Conservation (phyloP, 2,329 filamentous ascomycete species). For the Fusarium subglutinans region DNA sequence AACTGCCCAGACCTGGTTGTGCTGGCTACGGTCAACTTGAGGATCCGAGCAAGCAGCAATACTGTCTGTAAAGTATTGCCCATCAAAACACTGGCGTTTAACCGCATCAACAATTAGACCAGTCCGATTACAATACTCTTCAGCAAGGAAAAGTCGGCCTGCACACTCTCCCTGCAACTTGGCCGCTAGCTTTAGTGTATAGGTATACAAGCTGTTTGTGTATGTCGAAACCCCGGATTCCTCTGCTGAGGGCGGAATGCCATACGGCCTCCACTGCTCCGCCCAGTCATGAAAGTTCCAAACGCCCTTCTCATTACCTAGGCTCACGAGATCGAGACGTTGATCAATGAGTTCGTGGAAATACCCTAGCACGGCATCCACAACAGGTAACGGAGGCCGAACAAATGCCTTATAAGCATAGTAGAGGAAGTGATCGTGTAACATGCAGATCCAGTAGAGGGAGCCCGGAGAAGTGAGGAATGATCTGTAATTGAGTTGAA, state of each 20-base stretch:
- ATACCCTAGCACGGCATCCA: not conserved
- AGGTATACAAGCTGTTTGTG: not conserved
- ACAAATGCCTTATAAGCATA: not conserved
- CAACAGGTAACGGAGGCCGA: not conserved
- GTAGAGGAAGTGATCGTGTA: not conserved
- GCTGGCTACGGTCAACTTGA: not conserved
- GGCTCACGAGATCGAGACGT: rapidly evolving
- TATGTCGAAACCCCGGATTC: not conserved
- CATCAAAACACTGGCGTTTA: not conserved
- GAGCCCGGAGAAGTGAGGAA: not conserved
- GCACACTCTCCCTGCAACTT: not conserved
- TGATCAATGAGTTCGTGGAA: not conserved
- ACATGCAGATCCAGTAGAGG: not conserved
- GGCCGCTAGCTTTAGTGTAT: not conserved
- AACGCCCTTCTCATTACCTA: not conserved
- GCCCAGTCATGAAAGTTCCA: not conserved
- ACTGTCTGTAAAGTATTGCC: not conserved
- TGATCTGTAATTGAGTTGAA: not conserved
- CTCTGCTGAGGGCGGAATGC: not conserved
- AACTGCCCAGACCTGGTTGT: not conserved
- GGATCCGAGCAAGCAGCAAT: not conserved
- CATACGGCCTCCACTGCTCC: not conserved
- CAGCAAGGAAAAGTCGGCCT: not conserved
- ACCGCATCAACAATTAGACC: not conserved
- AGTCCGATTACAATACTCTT: not conserved